Evolutionary conservation across 2,329 filamentous ascomycete species (phyloP), one percentile per base, ranked within the genome.

Genomic region (Colletotrichum truncatum): DNA sequence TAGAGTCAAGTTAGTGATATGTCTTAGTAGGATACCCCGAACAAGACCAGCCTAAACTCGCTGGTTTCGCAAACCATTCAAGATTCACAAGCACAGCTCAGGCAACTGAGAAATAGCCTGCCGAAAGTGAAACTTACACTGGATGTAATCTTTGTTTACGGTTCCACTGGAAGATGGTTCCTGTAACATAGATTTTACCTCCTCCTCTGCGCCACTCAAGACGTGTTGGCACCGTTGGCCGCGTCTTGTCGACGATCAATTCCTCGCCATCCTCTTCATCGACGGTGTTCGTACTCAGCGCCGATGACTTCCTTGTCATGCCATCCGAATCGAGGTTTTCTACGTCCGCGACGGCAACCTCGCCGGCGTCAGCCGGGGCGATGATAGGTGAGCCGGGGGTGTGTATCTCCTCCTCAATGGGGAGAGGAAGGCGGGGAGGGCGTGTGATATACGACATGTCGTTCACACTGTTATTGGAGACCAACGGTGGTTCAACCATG

Each of bases 81-180:
- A 51, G 32, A 52, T 11, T 14, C 51, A 66, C 49, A 43, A 25
- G 51, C 46, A 51, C 38, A 30, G 68, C 58, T 72, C 66, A 48
- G 56, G 46, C 67, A 69, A 54, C 70, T 68, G 65, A 53, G 48
- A 54, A 39, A 26, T 34, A 49, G 38, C 28, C 9, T 12, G 12
- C 34, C 46, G 16, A 25, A 43, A 57, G 39, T 32, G 45, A 41
- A 38, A 89, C 91, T 87, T 87, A 97, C 94, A 93, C 91, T 77
- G 87, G 90, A 78, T 94, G 89, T 74, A 99, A 83, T 71, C 92
- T 89, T 76, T 94, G 97, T 80, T 98, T 98, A 76, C 92, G 91
- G 79, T 97, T 94, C 96, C 96, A 99, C 76, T 95, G 93, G 72
- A 97, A 97, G 75, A 98, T 98, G 18, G 96, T 98, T 69, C 95